Evolutionary conservation across 1,284 basidiomycete species (phyloP).

Genomic region (Puccinia sorghi): DNA sequence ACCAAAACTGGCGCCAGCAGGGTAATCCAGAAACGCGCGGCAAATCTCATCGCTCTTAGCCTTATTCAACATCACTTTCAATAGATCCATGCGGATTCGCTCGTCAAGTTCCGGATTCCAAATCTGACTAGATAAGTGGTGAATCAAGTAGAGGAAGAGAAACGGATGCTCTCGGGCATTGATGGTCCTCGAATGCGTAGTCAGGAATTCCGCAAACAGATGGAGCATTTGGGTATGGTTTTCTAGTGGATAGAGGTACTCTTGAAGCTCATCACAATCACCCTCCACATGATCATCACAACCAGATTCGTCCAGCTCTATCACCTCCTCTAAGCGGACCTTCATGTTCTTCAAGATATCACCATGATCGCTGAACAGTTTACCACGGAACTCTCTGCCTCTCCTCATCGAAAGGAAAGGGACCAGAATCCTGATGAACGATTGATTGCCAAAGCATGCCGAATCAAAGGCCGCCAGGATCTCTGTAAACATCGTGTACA

Average conservation of each 20-base stretch:
- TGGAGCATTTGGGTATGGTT: slow-evolving; percentile 25
- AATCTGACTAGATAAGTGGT: slow-evolving; percentile 33
- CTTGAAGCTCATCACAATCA: not conserved
- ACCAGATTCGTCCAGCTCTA: not conserved
- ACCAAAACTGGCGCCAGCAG: not conserved
- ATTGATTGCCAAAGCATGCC: slow-evolving; percentile 15
- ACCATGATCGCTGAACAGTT: slow-evolving; percentile 31
- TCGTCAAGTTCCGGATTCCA: slow-evolving; percentile 19
- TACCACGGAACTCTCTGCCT: slow-evolving; percentile 25
- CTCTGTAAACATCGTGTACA: slow-evolving; percentile 33
- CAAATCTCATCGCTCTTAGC: not conserved
- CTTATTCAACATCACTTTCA: slow-evolving; percentile 24
- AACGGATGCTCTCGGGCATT: slow-evolving; percentile 16
- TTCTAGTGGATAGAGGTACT: slow-evolving; percentile 33
- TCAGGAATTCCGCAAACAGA: slow-evolving; percentile 20
- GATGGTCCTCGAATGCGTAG: not conserved
- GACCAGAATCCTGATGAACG: slow-evolving; percentile 26
- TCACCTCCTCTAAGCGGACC: not conserved
- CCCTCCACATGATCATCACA: not conserved
- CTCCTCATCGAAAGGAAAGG: slow-evolving; percentile 44
- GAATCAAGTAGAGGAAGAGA: slow-evolving; percentile 33
- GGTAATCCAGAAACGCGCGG: not conserved
- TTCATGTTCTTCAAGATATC: slow-evolving; percentile 33
- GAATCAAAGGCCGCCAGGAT: slow-evolving; percentile 42
- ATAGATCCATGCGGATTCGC: slow-evolving; percentile 7